These are phyloP conservation scores for Cichorium intybus DNA, from an alignment of 140 eudicot genomes.

Conservation along the genomic window DNA sequence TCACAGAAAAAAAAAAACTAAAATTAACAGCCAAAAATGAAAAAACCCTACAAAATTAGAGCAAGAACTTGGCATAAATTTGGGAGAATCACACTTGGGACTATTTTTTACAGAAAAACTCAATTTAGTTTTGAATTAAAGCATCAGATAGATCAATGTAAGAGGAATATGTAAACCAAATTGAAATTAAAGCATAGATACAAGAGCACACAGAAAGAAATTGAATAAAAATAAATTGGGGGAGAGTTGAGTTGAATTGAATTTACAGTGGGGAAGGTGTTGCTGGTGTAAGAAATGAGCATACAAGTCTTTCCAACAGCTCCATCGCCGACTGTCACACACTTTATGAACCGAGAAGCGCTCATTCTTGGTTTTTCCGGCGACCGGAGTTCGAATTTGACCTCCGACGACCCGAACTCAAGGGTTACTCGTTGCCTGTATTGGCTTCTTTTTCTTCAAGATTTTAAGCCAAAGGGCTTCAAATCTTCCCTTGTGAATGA, in stretches of 20 bases:
- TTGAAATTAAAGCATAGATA: background rate
- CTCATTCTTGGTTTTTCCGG: conserved; percentile 37
- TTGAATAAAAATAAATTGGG: background rate
- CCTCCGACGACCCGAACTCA: background rate
- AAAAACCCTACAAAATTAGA: background rate
- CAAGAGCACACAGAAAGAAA: background rate
- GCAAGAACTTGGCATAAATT: background rate
- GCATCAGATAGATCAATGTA: background rate
- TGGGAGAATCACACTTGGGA: background rate
- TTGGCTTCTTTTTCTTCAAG: conserved; percentile 1
- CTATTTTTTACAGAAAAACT: background rate
- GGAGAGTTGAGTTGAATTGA: background rate
- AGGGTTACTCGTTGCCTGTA: background rate
- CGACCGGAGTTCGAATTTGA: background rate
- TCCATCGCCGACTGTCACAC: conserved; percentile 76
- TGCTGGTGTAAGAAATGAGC: conserved; percentile 81
- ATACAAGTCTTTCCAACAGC: conserved; percentile 81
- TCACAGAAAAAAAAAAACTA: background rate
- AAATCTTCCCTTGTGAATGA: background rate
- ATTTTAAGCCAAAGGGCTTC: background rate
- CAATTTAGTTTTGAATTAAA: background rate
- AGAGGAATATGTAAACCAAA: background rate
- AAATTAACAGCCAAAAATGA: background rate
- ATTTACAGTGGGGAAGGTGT: conserved; percentile 65
- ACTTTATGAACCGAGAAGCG: conserved; percentile 70